phyloP scores from a whole-genome alignment of 441 rosid species.

The Aleurites moluccanus region DNA sequence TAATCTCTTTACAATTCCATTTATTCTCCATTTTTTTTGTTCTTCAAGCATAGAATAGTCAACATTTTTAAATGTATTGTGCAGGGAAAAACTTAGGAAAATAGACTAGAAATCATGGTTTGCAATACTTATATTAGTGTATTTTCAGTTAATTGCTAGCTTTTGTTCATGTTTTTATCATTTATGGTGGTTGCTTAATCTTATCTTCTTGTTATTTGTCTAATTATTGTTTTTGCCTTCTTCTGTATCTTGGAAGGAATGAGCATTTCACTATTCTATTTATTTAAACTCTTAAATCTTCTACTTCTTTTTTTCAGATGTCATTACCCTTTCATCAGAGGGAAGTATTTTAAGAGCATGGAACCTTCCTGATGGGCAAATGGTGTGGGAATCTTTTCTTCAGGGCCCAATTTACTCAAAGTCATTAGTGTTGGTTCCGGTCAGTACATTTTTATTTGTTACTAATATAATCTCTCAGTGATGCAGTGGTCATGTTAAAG shows the following conservation, averaged over 20 bases:
- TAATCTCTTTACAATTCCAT: background rate
- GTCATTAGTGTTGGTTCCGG: conserved; percentile 62
- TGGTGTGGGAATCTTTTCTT: conserved; percentile 92
- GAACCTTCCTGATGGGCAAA: conserved; percentile 99
- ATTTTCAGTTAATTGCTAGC: background rate
- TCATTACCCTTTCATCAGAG: conserved; percentile 75
- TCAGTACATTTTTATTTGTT: conserved; percentile 33
- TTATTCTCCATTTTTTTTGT: background rate
- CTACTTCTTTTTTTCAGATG: conserved; percentile 52
- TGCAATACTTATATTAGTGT: background rate
- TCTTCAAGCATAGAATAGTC: background rate
- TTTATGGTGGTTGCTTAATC: background rate
- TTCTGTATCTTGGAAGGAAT: background rate
- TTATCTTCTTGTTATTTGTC: background rate
- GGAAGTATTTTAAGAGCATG: conserved; percentile 90
- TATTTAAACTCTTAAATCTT: conserved; percentile 4
- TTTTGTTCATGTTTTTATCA: background rate
- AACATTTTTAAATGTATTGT: too few species aligned
- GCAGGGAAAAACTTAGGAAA: background rate
- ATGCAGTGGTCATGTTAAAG: background rate
- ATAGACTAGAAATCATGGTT: background rate
- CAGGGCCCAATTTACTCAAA: conserved; percentile 58
- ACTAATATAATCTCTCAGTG: background rate
- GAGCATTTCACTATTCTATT: background rate
- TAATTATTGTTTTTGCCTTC: background rate